Evolutionary conservation across 176 grass and related monocot genomes (phyloP).

Genomic region (Musa troglodytarum): DNA sequence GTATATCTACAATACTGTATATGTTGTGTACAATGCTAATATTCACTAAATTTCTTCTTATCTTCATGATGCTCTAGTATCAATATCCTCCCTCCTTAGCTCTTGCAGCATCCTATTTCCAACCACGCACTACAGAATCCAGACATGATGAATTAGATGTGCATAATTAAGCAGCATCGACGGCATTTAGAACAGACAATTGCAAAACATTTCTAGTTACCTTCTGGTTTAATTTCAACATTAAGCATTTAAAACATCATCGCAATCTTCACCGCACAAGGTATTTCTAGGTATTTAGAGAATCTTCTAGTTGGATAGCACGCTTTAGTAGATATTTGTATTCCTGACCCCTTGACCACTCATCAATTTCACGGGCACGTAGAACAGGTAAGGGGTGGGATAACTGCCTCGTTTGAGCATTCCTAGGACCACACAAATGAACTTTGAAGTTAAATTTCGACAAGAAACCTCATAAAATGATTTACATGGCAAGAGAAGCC

Average conservation of each 20-base stretch:
- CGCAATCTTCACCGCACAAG: neutral
- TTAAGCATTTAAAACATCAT: neutral
- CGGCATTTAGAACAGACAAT: neutral
- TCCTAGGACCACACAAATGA: slow-evolving; percentile 29
- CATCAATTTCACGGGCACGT: slow-evolving; percentile 68
- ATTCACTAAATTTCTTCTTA: too few species aligned
- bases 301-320: slow-evolving; percentile 18
- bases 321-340: slow-evolving; percentile 34
- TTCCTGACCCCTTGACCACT: slow-evolving; percentile 75
- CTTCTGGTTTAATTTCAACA: neutral
- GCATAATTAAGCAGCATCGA: neutral
- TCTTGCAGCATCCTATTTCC: neutral
- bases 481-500: neutral
- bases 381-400: slow-evolving; percentile 85
- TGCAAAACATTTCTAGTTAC: neutral
- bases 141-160: neutral
- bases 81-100: neutral
- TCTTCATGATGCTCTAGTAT: neutral
- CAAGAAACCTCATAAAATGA: neutral
- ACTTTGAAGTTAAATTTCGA: neutral
- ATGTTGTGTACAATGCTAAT: neutral
- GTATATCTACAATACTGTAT: neutral
- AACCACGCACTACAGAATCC: neutral
- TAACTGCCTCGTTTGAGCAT: slow-evolving; percentile 76
- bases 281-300: neutral